phyloP scores from a whole-genome alignment of 2,329 filamentous ascomycete genomes.

The Penicillium sp. region DNA sequence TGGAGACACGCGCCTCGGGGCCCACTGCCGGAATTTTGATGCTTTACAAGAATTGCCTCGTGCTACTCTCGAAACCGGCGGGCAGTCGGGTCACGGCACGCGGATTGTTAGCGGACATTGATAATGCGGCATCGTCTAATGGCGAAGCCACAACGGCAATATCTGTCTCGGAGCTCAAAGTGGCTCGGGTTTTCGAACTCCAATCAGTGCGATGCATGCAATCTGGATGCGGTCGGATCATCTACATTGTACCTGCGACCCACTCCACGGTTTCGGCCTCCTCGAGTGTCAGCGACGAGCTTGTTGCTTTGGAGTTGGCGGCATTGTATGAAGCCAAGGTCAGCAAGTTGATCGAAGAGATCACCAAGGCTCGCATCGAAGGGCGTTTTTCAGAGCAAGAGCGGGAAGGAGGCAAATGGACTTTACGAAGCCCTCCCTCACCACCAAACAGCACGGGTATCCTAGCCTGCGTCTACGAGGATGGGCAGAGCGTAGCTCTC shows the following conservation, averaged over 20 bases:
- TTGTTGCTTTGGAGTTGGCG: slow-evolving; percentile 65
- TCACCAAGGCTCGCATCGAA: slow-evolving; percentile 80
- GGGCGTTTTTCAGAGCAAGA: slow-evolving; percentile 77
- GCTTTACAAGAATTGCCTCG: slow-evolving; percentile 74
- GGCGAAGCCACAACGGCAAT: slow-evolving; percentile 21
- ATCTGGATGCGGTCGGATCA: slow-evolving; percentile 34
- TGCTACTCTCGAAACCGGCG: slow-evolving; percentile 66
- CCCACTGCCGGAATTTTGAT: slow-evolving; percentile 65
- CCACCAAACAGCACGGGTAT: slow-evolving; percentile 51
- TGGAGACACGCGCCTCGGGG: slow-evolving; percentile 37
- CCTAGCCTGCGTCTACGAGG: slow-evolving; percentile 43
- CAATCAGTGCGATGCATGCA: slow-evolving; percentile 63
- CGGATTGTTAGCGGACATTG: slow-evolving; percentile 74
- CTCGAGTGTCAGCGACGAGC: slow-evolving; percentile 32
- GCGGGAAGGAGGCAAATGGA: slow-evolving; percentile 74
- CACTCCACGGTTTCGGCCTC: slow-evolving; percentile 14
- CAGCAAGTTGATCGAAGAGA: slow-evolving; percentile 71
- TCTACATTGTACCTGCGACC: slow-evolving; percentile 32
- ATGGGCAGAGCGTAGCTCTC: slow-evolving; percentile 38
- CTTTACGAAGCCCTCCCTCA: slow-evolving; percentile 63
- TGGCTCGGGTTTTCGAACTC: slow-evolving; percentile 66
- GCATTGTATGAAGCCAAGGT: slow-evolving; percentile 74
- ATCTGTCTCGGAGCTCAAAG: slow-evolving; percentile 61
- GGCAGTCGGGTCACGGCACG: slow-evolving; percentile 62
- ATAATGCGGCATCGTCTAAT: slow-evolving; percentile 63